Base-by-base conservation (phyloP, 495 filamentous ascomycete species). In the Neurospora sp. region DNA sequence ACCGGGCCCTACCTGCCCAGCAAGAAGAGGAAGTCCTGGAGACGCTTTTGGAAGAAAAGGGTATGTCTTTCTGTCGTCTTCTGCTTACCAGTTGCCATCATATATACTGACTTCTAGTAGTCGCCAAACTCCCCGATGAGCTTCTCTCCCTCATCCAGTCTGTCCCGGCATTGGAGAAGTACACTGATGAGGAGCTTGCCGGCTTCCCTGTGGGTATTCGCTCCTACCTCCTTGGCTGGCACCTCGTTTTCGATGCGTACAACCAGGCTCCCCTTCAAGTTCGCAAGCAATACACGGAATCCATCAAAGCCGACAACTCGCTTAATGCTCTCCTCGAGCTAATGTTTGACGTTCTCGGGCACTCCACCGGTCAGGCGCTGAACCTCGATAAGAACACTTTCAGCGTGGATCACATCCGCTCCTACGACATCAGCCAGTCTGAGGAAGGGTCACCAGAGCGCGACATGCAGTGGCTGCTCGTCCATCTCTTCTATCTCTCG, bases 211-310 rank as follows among this genome's bases (percentile, higher is more conserved):
- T 73, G 70, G 86, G 75, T 2, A 75, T 89, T 53, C 86, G 92
- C 68, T 89, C 90, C 6, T 99, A 97, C 78, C 86, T 98, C n/a
- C 82, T 97, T 38, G 92, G 94, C 47, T 98, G 96, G 96, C 88
- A 93, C 72, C 82, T 98, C 16, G 88, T 97, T 3, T 98, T 97
- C 77, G 94, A 96, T 76, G 91, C 94, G 73, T 96, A 96, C 78
- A 83, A 86, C 69, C 89, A 90, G 59, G 89, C 94, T 7, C 94
- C 94, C 5, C 89, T 90, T 78, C 90, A 92, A 77, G 89, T 97
- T 10, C 90, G 91, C 76, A 87, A 86, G 68, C 89, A 94, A 76
- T 99, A 98, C 77, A 85, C 87, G 0, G 85, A 90, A 4, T 87
- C 89, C 40, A 86, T 98, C 71, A 94, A 93, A 79, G 87, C 92